These are phyloP conservation scores for Colletotrichum euphorbiae DNA, from an alignment of 2,329 filamentous ascomycete genomes.

Conservation along the genomic window DNA sequence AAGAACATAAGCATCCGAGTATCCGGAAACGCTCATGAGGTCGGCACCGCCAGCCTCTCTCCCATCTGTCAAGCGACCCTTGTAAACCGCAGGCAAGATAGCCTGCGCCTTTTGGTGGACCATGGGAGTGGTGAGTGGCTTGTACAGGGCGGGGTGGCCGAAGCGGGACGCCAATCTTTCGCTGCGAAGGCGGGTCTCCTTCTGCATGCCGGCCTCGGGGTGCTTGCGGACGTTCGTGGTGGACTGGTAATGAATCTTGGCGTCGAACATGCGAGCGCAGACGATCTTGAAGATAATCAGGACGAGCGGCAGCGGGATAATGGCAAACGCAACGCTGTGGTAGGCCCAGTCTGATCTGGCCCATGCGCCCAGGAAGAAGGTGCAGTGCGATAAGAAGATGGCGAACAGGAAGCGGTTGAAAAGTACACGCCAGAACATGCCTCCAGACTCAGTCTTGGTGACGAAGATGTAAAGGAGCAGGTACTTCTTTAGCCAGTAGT, in stretches of 20 bases:
- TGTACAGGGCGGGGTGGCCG: constrained; percentile 91
- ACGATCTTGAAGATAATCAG: constrained; percentile 89
- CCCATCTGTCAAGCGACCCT: constrained; percentile 79
- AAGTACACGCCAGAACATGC: constrained; percentile 89
- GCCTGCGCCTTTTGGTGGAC: constrained; percentile 92
- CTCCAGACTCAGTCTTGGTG: constrained; percentile 96
- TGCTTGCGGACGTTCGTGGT: constrained; percentile 67
- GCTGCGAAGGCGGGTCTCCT: constrained; percentile 66
- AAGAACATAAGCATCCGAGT: constrained; percentile 85
- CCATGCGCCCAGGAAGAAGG: constrained; percentile 82
- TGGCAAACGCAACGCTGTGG: constrained; percentile 68
- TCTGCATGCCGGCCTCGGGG: constrained; percentile 59
- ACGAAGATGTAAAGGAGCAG: constrained; percentile 93
- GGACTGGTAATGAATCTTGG: constrained; percentile 83
- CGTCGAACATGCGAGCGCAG: constrained; percentile 81
- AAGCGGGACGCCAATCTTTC: constrained; percentile 83
- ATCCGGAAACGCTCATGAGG: constrained; percentile 72
- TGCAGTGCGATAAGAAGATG: constrained; percentile 79
- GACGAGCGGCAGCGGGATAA: constrained; percentile 81
- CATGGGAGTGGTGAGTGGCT: constrained; percentile 92
- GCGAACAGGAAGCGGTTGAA: constrained; percentile 95
- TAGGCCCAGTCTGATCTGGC: constrained; percentile 73
- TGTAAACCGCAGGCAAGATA: constrained; percentile 86
- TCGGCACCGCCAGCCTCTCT: constrained; percentile 69
- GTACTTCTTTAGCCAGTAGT: constrained; percentile 95